Evolutionary conservation across 2,329 filamentous ascomycete genomes (phyloP), one percentile per base, ranked within the genome.

Genomic region (Arthrinium phaeospermum): DNA sequence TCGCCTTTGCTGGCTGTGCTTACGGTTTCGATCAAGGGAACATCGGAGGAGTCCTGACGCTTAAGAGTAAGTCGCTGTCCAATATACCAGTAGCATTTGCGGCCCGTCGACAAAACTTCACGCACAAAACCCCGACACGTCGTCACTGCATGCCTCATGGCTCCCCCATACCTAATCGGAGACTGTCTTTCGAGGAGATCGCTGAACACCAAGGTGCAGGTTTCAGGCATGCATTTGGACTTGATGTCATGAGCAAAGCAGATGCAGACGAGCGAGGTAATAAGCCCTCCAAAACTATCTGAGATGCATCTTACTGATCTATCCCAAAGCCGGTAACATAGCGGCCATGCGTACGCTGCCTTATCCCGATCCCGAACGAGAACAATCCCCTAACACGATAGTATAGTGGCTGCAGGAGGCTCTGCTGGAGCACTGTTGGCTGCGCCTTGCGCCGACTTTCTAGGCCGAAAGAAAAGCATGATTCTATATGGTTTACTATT

Each of bases 21-120:
- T 83, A 83, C 74, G 82, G 81, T 24, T 83, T 83, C 49, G 82
- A 84, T 67, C 79, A 81, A 53, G 82, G 82, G 24, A 83, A 83
- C 57, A 84, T 84, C 46, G 81, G 82, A 1, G 82, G 82, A 4
- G 80, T 82, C 41, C 71, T 83, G 57, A 83, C 80, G 0, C 77
- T 84, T 6, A 77, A 80, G 0, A 80, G 80, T 61, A 8, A 37
- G 53, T 34, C 16, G 8, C 16, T 37, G 22, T 37, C 30, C 22
- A 8, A 3, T n/a, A 7, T n/a, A 12, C n/a, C 46, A 49, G 46
- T 10, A 49, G 3, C 22, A 2, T 49, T 10, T 22, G 16, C 34
- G 8, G 12, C 13, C 51, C 24, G 24, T 53, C n/a, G 13, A 30
- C 51, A 8, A 16, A 53, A 7, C 24, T 13, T 27, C 24, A 27